These are phyloP conservation scores for Nakaseomyces sp. DNA, from an alignment of 1,139 yeast species.

Conservation along the genomic window DNA sequence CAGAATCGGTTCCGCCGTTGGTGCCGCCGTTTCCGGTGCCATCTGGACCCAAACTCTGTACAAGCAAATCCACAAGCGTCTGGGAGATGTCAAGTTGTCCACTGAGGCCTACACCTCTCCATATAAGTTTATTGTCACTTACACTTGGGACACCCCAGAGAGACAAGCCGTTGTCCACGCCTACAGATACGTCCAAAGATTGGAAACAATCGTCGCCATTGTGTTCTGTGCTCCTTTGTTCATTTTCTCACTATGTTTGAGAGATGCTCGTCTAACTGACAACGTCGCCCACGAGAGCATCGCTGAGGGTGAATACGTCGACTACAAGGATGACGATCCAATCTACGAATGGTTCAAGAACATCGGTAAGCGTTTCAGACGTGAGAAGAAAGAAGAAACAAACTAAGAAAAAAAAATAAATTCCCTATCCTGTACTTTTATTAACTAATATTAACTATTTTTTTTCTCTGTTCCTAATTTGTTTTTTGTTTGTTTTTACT, in stretches of 20 bases:
- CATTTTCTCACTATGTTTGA: conserved; percentile 38
- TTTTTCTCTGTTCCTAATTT: neutral
- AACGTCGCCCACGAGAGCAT: conserved; percentile 28
- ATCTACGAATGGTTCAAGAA: conserved; percentile 21
- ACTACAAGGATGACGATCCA: conserved; percentile 36
- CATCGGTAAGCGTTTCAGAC: neutral
- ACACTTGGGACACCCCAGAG: conserved; percentile 51
- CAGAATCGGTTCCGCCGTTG: conserved; percentile 46
- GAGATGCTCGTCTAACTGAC: conserved; percentile 40
- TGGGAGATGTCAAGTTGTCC: conserved; percentile 18
- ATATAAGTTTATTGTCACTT: conserved; percentile 35
- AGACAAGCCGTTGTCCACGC: conserved; percentile 46
- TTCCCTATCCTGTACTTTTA: too few relatives aligned
- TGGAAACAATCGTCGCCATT: conserved; percentile 48
- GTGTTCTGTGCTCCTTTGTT: conserved; percentile 48
- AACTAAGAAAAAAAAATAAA: neutral
- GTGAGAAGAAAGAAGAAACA: neutral
- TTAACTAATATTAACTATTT: too few relatives aligned
- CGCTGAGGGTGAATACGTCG: conserved; percentile 35
- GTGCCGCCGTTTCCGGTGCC: conserved; percentile 42
- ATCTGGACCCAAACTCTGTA: conserved; percentile 47
- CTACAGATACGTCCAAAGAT: conserved; percentile 48
- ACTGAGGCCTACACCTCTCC: conserved; percentile 43
- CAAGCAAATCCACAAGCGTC: conserved; percentile 26
- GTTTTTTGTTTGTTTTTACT: neutral